These are phyloP conservation scores for Apocynum venetum DNA, from an alignment of 257 asterid species.

Conservation along the genomic window DNA sequence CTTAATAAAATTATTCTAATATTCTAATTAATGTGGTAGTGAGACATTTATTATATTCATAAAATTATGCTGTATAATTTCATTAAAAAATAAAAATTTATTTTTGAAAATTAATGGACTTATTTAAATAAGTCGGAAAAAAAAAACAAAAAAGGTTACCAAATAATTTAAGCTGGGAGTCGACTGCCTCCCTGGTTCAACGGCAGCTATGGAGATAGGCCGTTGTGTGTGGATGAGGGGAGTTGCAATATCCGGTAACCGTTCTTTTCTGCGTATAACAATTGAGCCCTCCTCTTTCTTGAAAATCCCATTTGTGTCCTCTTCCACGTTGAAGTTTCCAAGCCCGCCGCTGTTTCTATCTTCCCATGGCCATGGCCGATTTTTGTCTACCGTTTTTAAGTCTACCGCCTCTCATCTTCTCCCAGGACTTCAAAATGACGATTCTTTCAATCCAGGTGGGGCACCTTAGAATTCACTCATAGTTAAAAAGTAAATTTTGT, in stretches of 20 bases:
- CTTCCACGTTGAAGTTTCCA: slow-evolving; percentile 2
- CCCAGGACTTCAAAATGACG: slow-evolving; percentile 11
- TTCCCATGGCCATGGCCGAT: slow-evolving; percentile 7
- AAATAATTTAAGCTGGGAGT: no score
- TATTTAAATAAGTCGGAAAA: no score
- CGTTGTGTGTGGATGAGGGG: slow-evolving; percentile 17
- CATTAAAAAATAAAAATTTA: no score
- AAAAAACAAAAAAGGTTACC: no score
- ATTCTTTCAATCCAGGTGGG: slow-evolving; percentile 6
- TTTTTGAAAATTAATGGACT: no score
- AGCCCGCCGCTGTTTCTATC: neutral
- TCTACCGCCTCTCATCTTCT: slow-evolving; percentile 15
- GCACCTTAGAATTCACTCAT: neutral
- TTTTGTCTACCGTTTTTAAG: slow-evolving; percentile 12
- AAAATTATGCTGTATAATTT: no score
- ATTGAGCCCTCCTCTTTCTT: slow-evolving; percentile 3
- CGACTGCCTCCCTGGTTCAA: neutral
- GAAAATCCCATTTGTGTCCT: neutral
- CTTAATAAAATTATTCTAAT: no score
- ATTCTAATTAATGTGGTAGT: no score
- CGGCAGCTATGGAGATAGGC: slow-evolving; percentile 8
- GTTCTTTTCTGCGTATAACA: slow-evolving; percentile 16
- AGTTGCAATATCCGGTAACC: slow-evolving; percentile 15
- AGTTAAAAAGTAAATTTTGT: neutral
- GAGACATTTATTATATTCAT: no score